phyloP scores from a whole-genome alignment of 164 flowering plant species.

The Pachysandra terminalis region DNA sequence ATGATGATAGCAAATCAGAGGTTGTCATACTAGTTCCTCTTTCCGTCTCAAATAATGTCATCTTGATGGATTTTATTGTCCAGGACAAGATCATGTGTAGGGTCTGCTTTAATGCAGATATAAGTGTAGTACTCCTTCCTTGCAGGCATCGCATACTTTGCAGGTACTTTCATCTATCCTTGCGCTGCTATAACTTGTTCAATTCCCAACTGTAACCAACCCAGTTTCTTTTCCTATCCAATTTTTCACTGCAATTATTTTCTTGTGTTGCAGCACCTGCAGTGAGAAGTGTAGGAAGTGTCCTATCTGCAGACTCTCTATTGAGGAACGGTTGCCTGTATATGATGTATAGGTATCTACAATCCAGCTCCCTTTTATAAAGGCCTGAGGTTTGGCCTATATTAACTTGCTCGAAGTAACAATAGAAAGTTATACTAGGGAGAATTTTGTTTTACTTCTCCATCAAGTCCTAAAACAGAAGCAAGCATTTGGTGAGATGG shows the following conservation, averaged over 20 bases:
- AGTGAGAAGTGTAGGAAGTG: slow-evolving; percentile 79
- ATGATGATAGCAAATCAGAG: no score
- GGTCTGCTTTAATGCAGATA: slow-evolving; percentile 82
- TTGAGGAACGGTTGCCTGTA: slow-evolving; percentile 80
- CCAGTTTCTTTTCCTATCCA: background rate
- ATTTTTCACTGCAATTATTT: background rate
- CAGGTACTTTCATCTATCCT: slow-evolving; percentile 46
- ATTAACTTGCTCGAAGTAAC: no score
- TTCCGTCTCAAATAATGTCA: background rate
- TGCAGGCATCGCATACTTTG: slow-evolving; percentile 91
- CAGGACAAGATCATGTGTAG: slow-evolving; percentile 91
- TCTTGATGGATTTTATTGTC: background rate
- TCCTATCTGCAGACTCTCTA: slow-evolving; percentile 74
- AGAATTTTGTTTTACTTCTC: no score
- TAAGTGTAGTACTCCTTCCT: slow-evolving; percentile 76
- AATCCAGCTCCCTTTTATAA: background rate
- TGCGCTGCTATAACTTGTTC: background rate
- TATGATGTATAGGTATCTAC: slow-evolving; percentile 65
- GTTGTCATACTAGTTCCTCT: no score
- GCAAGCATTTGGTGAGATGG: background rate
- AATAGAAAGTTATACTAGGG: no score
- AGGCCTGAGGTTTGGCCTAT: background rate
- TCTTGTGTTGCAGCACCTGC: slow-evolving; percentile 53
- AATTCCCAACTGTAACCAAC: no score
- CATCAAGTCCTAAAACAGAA: background rate